Conservation (phyloP, 768 basidiomycete species). For the Lactifluus subvellereus region DNA sequence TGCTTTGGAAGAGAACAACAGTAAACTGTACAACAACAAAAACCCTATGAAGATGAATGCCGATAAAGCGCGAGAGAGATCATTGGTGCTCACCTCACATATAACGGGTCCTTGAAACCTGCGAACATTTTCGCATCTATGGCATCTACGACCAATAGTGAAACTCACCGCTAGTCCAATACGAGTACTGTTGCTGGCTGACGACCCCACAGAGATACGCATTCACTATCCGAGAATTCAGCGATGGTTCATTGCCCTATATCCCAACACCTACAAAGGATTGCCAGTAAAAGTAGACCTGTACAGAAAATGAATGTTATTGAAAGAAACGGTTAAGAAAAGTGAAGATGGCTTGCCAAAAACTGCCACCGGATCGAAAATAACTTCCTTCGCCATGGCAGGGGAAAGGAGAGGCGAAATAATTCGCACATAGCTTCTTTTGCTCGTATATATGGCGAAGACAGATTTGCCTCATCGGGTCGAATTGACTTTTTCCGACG, state of each 20-base stretch:
- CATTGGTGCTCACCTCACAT: not conserved
- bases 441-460: not conserved
- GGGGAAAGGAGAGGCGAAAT: not conserved
- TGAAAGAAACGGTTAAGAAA: not conserved
- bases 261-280: not conserved
- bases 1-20: not conserved
- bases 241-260: not conserved
- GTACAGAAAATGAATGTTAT: not conserved
- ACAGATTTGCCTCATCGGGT: no score
- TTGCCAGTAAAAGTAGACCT: not conserved
- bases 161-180: conserved; percentile 3
- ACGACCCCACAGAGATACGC: not conserved
- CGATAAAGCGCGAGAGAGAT: not conserved
- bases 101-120: not conserved
- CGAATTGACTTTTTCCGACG: not conserved
- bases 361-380: not conserved
- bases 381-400: not conserved
- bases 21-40: not conserved
- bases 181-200: not conserved
- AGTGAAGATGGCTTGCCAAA: not conserved
- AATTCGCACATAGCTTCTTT: not conserved
- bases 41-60: not conserved
- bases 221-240: not conserved
- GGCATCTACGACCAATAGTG: not conserved
- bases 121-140: not conserved